A percentile compares a stretch with the other conserved stretches of the same genome.
Evolutionary conservation across 2,329 filamentous ascomycete genomes (phyloP).

Genomic region (Didymella segeticola): DNA sequence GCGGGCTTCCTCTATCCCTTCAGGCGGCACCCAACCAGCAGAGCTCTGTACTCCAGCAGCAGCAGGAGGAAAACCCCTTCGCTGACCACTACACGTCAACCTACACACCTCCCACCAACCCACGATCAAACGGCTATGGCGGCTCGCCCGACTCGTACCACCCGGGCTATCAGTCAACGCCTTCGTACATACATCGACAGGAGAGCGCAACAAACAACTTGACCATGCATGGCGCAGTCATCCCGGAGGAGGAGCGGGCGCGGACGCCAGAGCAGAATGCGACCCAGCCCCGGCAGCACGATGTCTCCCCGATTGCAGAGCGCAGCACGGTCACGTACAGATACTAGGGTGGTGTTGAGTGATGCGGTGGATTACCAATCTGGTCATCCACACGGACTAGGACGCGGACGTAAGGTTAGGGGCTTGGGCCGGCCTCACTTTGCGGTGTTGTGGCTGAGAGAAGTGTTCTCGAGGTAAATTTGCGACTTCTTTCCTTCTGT

Average conservation of each 20-base stretch:
- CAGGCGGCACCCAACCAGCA: conserved; percentile 34
- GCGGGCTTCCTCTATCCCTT: conserved; percentile 35
- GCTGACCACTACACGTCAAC: conserved; percentile 50
- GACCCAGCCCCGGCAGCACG: conserved; percentile 24
- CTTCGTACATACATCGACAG: conserved; percentile 54
- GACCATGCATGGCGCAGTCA: conserved; percentile 55
- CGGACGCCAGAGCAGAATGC: conserved; percentile 34
- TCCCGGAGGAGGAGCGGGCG: conserved; percentile 39
- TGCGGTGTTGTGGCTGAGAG: not conserved
- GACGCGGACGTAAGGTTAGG: conserved; percentile 14
- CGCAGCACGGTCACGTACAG: conserved; percentile 47
- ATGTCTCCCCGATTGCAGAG: conserved; percentile 47
- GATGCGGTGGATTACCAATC: conserved; percentile 9
- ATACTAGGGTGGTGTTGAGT: conserved; percentile 33
- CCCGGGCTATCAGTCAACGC: conserved; percentile 48
- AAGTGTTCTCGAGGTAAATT: not conserved
- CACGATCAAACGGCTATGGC: conserved; percentile 25
- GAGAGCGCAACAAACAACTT: conserved; percentile 52
- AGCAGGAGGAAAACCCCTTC: conserved; percentile 49
- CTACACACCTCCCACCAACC: conserved; percentile 32
- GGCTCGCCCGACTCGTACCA: conserved; percentile 39
- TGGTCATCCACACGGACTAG: conserved; percentile 7
- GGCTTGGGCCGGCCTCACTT: not conserved
- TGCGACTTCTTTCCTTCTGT: not conserved
- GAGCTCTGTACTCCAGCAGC: conserved; percentile 13